Conservation (phyloP, 176 grass and related monocot genomes). For the Aegilops sharonensis region DNA sequence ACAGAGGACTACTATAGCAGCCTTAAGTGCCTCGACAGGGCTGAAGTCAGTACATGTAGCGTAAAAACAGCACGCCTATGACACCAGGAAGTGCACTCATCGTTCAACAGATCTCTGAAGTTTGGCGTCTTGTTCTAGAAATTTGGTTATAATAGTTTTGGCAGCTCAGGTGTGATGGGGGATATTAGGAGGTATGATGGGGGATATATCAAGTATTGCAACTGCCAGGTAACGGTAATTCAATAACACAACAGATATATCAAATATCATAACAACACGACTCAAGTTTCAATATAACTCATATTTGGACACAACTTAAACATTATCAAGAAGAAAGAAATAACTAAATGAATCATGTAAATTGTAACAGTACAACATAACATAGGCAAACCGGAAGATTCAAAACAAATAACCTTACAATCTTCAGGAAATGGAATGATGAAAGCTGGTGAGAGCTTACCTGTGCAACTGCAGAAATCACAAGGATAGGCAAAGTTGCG, state of each 20-base stretch:
- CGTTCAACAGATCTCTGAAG: background rate
- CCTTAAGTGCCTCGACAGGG: background rate
- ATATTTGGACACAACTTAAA: background rate
- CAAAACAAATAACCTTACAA: background rate
- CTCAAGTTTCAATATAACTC: background rate
- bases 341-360: background rate
- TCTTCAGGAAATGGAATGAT: background rate
- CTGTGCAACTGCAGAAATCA: slow-evolving; percentile 89
- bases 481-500: slow-evolving; percentile 72
- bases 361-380: background rate
- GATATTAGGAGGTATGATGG: background rate
- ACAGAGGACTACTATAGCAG: background rate
- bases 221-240: background rate
- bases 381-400: background rate
- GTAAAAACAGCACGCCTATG: background rate
- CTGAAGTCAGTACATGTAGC: background rate
- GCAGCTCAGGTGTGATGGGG: background rate
- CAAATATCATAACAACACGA: background rate
- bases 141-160: background rate
- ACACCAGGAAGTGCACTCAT: background rate
- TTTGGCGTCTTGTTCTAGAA: background rate
- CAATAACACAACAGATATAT: background rate
- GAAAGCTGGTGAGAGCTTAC: slow-evolving; percentile 42
- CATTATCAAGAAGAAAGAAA: background rate
- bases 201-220: too few relatives aligned